Evolutionary conservation across 2,329 filamentous ascomycete species (phyloP), one percentile per base, ranked within the genome.

Genomic region (Orbilia ellipsospora): DNA sequence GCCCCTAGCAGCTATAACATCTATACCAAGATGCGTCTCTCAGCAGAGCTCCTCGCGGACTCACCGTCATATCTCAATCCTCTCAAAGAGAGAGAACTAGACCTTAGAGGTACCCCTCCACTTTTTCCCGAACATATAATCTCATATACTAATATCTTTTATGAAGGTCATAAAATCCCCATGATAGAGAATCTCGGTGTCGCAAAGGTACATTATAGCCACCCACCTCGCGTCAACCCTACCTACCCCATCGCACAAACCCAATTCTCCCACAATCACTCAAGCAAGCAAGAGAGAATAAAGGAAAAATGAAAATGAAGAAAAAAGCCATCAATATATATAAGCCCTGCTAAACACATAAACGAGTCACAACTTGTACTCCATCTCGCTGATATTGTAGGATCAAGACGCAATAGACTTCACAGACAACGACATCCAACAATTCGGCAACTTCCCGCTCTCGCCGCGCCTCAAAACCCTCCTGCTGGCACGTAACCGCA

Each of bases 51-150:
- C 81, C 96, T 99, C 85, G 89, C 93, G 84, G 90, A 89, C 84
- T 97, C 95, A 82, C 91, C 97, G 80, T 97, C 94, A 83, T 99
- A 97, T 87, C 91, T 98, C 85, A 99, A 98, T 85, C 94, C 94
- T 83, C 88, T 99, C 84, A 96, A 95, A 86, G 95, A 99, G 88
- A 93, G 95, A 84, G 95, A 99, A 88, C 89, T 99, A 83, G 94
- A 98, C 87, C 92, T 99, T 81, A 90, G 95, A 97, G 95, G 95
- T 98, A n/a, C 1, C 16, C 13, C 93, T 55, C 61, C 57, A 23
- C 23, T 20, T 36, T 23, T 36, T 15, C 16, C 44, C 12, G 1
- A 23, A 13, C 15, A 15, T 1, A 26, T 13, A 5, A 15, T 36
- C 20, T 1, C 36, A 2, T 74, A 81, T 81, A 79, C 77, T 73